Evolutionary conservation across 2,329 filamentous ascomycete species (phyloP).

Genomic region (Didymellaceae sp.): DNA sequence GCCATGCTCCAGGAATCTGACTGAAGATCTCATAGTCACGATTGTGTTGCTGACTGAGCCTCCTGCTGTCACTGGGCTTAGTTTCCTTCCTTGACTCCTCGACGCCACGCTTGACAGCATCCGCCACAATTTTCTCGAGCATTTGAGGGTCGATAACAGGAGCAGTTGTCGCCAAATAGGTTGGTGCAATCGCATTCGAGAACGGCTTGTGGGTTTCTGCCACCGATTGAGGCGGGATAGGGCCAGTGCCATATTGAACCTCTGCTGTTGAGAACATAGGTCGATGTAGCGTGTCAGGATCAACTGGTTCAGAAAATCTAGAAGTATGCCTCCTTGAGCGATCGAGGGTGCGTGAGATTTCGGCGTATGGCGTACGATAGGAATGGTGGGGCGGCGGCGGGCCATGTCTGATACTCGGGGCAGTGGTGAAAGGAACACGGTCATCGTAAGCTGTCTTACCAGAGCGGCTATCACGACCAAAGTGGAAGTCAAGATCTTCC

Average conservation of each 20-base stretch:
- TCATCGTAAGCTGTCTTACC: slow-evolving; percentile 27
- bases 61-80: neutral
- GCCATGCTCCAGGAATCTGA: slow-evolving; percentile 37
- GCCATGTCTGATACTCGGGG: neutral
- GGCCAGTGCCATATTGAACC: slow-evolving; percentile 39
- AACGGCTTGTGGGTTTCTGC: neutral
- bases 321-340: slow-evolving; percentile 3
- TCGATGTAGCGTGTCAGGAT: slow-evolving; percentile 12
- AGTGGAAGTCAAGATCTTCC: slow-evolving; percentile 25
- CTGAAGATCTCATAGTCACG: slow-evolving; percentile 7
- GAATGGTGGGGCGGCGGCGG: slow-evolving; percentile 13
- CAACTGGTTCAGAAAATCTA: slow-evolving; percentile 18
- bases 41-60: neutral
- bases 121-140: slow-evolving; percentile 26
- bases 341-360: slow-evolving; percentile 6
- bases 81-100: slow-evolving; percentile 23
- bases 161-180: neutral
- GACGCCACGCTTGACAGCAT: slow-evolving; percentile 32
- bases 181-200: no score
- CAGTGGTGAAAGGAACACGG: slow-evolving; percentile 6
- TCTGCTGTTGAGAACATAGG: slow-evolving; percentile 15
- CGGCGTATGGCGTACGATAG: slow-evolving; percentile 23
- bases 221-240: slow-evolving; percentile 23
- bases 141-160: slow-evolving; percentile 20
- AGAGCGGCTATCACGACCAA: slow-evolving; percentile 23